phyloP scores from a whole-genome alignment of 169 alveolate species.

The Plasmodium gallinaceum region DNA sequence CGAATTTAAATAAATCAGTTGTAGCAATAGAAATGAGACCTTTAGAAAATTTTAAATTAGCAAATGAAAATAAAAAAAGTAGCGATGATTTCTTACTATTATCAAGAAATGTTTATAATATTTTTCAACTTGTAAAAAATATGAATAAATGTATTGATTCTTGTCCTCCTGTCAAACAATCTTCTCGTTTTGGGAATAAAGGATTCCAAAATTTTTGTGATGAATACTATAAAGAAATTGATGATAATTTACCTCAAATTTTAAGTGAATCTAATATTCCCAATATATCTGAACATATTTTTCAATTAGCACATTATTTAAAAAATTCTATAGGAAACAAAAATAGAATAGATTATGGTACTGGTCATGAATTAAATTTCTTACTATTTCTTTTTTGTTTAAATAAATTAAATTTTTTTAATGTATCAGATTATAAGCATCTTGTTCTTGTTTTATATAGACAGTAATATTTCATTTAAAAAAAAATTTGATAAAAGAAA shows the following conservation, averaged over 20 bases:
- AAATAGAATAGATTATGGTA: slow-evolving; percentile 97
- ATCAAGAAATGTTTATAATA: slow-evolving; percentile 47
- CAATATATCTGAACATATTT: slow-evolving; percentile 82
- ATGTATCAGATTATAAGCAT: slow-evolving; percentile 64
- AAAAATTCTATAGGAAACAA: slow-evolving; percentile 95
- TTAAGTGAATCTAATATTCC: slow-evolving; percentile 54
- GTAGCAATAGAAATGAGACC: slow-evolving; percentile 64
- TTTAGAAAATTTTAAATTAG: slow-evolving; percentile 13
- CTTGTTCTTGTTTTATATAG: slow-evolving; percentile 79
- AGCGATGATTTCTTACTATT: slow-evolving; percentile 15
- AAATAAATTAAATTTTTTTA: slow-evolving; percentile 60
- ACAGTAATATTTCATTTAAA: slow-evolving; percentile 41
- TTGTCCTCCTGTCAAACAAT: slow-evolving; percentile 90
- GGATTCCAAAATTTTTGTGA: slow-evolving; percentile 90
- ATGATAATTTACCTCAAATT: slow-evolving; percentile 23
- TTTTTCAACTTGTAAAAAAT: slow-evolving; percentile 21
- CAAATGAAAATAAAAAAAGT: background rate
- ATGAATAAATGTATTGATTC: slow-evolving; percentile 78
- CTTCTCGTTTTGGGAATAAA: slow-evolving; percentile 94
- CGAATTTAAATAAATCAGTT: slow-evolving; percentile 44
- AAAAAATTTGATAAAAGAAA: background rate
- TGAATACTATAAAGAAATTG: slow-evolving; percentile 62
- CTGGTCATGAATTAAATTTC: slow-evolving; percentile 96
- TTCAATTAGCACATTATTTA: slow-evolving; percentile 79
- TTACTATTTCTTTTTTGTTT: slow-evolving; percentile 88